Conservation (phyloP, 2,329 filamentous ascomycete genomes). For the Blastomyces gilchristii region DNA sequence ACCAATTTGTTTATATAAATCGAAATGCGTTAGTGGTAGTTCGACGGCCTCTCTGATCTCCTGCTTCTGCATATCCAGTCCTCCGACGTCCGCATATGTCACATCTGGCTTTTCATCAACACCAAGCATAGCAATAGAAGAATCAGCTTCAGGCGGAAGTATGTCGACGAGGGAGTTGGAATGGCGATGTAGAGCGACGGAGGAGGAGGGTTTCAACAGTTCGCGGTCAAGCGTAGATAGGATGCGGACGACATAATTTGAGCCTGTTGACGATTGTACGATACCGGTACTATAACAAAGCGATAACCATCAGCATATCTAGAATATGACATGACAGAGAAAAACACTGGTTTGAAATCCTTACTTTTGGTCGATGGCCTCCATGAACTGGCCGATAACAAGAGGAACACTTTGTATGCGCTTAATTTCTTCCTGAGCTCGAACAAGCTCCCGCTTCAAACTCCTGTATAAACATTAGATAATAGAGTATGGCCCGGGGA, state of each 20-base stretch:
- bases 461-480: constrained; percentile 47
- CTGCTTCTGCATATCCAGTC: constrained; percentile 98
- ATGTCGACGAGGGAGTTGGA: constrained; percentile 98
- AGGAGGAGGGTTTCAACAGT: constrained; percentile 93
- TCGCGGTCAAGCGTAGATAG: constrained; percentile 97
- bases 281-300: constrained; percentile 67
- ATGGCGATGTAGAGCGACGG: constrained; percentile 93
- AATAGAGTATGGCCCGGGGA: constrained; percentile 11
- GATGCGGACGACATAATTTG: constrained; percentile 97
- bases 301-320: constrained; percentile 2
- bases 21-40: constrained; percentile 91
- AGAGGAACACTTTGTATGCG: constrained; percentile 96
- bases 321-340: background rate
- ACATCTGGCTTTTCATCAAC: constrained; percentile 96
- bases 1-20: constrained; percentile 98
- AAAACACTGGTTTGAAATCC: constrained; percentile 19
- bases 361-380: constrained; percentile 98
- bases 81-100: constrained; percentile 94
- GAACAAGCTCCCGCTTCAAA: constrained; percentile 90
- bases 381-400: constrained; percentile 99
- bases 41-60: constrained; percentile 97
- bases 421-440: constrained; percentile 98
- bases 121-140: constrained; percentile 96
- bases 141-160: constrained; percentile 95
- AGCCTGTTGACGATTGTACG: constrained; percentile 94